Base-by-base conservation (phyloP, 148 eudicot genomes). In the Heliamphora exappendiculata region DNA sequence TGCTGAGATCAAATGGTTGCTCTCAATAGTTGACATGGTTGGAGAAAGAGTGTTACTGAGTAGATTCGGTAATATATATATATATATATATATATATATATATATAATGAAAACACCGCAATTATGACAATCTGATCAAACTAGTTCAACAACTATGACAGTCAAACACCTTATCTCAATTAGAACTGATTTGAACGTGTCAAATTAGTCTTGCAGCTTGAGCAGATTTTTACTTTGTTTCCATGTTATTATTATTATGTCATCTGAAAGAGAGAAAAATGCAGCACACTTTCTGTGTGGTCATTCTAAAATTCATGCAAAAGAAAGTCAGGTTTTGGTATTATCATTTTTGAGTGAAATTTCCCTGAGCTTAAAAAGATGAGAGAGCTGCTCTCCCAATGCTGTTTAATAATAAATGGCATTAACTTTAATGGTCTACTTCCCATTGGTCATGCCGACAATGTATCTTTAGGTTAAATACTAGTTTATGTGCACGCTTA, bases 391-490 rank as follows among this genome's bases (percentile, higher is more conserved):
- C 24, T 67, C 53, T 68, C 29, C 72, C 34, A 11, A 44, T 33
- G 22, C 36, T 26, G 34, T 68, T 68, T 28, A 65, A 16, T 22
- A 4, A 41, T 34, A 14, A 53, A 53, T 4, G 22, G 24, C 58
- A 45, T 41, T 24, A 37, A 66, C n/a, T 39, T 39, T 22, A 22
- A 4, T 29, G 72, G 20, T 44, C n/a, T 17, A 68, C 53, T 41
- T 67, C 34, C 71, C 29, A 11, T 41, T 44, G 72, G n/a, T 67
- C 47, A n/a, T 24, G 10, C 2, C 45, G 53, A 28, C 26, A 57
- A 58, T 36, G 16, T 57, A 73, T 39, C 63, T 36, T 39, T 51
- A 22, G 65, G 65, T 73, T 74, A 8, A 45, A 44, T 26, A 70
- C 36, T 24, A 45, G 8, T 45, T 14, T 16, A 45, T 28, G 39